Percentiles rank a stretch among this genome's conserved stretches.
phyloP scores from a whole-genome alignment of 129 eudicot species.

The sunflower (Helianthus annuus) region DNA sequence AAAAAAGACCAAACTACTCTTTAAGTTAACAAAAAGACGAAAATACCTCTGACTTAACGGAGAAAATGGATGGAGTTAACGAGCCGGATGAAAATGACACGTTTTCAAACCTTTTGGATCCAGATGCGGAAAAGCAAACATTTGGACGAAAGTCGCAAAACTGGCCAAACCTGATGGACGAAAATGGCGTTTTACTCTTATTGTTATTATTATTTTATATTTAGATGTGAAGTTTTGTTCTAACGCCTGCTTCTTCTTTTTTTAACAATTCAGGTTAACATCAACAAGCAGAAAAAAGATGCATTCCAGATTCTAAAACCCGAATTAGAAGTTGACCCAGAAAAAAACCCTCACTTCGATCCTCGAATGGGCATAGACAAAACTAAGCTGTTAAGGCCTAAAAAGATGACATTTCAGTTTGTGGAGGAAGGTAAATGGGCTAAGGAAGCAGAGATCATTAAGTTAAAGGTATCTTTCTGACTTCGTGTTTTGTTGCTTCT shows the following conservation, averaged over 20 bases:
- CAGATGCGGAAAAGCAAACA: no score
- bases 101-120: no score
- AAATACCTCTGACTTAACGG: no score
- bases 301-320: constrained; percentile 90
- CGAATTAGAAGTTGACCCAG: constrained; percentile 77
- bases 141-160: no score
- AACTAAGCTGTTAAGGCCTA: constrained; percentile 72
- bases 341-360: constrained; percentile 77
- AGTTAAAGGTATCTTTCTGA: constrained; percentile 52
- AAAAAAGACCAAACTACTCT: no score
- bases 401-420: constrained; percentile 76
- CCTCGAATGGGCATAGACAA: constrained; percentile 80
- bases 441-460: constrained; percentile 73
- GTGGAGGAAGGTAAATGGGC: constrained; percentile 98
- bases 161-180: no score
- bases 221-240: neutral
- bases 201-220: neutral
- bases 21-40: no score
- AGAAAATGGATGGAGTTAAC: no score
- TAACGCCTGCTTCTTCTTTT: constrained; percentile 2
- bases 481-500: neutral
- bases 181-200: neutral
- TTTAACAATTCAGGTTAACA: constrained; percentile 55
- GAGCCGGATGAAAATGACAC: no score
- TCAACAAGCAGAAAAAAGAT: constrained; percentile 81